Evolutionary conservation across 2,329 filamentous ascomycete genomes (phyloP).

Genomic region (Aureobasidium subglaciale): DNA sequence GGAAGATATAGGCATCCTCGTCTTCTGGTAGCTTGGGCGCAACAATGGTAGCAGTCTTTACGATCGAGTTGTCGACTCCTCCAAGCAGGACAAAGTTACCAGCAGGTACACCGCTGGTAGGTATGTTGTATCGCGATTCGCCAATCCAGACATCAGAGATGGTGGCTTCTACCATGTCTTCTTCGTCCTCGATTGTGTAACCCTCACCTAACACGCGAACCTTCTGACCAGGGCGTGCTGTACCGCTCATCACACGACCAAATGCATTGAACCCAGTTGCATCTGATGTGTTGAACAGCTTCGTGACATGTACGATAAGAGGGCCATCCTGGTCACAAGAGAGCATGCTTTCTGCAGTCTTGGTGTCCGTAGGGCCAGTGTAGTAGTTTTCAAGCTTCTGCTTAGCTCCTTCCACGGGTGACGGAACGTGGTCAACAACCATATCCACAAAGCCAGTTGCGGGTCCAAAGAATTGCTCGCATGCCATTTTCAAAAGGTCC

Average conservation of each 20-base stretch:
- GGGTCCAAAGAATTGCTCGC: slow-evolving; percentile 90
- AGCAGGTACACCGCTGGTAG: slow-evolving; percentile 84
- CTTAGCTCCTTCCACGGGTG: slow-evolving; percentile 70
- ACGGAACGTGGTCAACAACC: slow-evolving; percentile 83
- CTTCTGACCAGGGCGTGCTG: slow-evolving; percentile 69
- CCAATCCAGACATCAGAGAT: slow-evolving; percentile 83
- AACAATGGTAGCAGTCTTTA: slow-evolving; percentile 91
- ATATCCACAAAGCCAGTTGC: slow-evolving; percentile 92
- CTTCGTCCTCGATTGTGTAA: slow-evolving; percentile 93
- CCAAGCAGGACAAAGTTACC: slow-evolving; percentile 89
- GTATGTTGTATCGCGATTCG: slow-evolving; percentile 87
- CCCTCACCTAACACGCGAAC: slow-evolving; percentile 91
- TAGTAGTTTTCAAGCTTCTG: slow-evolving; percentile 79
- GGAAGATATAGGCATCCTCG: slow-evolving; percentile 93
- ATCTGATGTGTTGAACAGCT: slow-evolving; percentile 83
- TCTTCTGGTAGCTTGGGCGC: slow-evolving; percentile 72
- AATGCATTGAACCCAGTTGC: slow-evolving; percentile 88
- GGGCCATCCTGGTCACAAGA: slow-evolving; percentile 84
- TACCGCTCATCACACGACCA: slow-evolving; percentile 87
- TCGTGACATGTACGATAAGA: slow-evolving; percentile 84
- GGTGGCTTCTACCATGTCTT: slow-evolving; percentile 87
- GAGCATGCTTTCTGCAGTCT: slow-evolving; percentile 71
- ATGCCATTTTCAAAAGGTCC: slow-evolving; percentile 79
- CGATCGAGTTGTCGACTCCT: slow-evolving; percentile 94
- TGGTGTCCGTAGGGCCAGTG: slow-evolving; percentile 79